These are phyloP conservation scores for Amylocystis lapponica DNA, from an alignment of 768 basidiomycete species.

Conservation along the genomic window DNA sequence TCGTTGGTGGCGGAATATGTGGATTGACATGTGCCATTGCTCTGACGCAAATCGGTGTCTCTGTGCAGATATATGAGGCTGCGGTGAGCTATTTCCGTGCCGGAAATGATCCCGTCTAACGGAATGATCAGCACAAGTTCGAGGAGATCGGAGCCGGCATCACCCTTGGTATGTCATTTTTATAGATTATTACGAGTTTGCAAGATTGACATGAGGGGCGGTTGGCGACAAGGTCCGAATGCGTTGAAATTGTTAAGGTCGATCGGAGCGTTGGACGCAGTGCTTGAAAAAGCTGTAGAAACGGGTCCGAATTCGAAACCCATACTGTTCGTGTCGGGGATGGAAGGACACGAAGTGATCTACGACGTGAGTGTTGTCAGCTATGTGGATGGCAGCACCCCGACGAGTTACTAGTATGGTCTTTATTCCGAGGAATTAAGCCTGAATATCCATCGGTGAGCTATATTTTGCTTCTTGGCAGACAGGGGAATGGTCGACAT, in stretches of 20 bases:
- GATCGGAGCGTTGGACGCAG: conserved; percentile 38
- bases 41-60: conserved; percentile 36
- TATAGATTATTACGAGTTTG: not conserved
- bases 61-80: conserved; percentile 47
- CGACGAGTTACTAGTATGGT: conserved; percentile 25
- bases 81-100: conserved; percentile 39
- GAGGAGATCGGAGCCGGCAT: conserved; percentile 53
- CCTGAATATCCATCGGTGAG: conserved; percentile 41
- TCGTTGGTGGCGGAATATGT: conserved; percentile 53
- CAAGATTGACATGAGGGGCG: not conserved
- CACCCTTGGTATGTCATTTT: conserved; percentile 33
- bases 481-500: not conserved
- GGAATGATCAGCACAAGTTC: conserved; percentile 33
- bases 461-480: not conserved
- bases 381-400: not conserved
- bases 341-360: conserved; percentile 35
- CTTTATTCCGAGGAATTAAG: conserved; percentile 28
- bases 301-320: conserved; percentile 22
- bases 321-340: conserved; percentile 40
- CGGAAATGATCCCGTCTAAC: not conserved
- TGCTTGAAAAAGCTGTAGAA: conserved; percentile 35
- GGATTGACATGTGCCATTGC: conserved; percentile 45
- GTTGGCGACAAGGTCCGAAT: conserved; percentile 37
- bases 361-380: conserved; percentile 33
- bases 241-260: conserved; percentile 39